Conservation (phyloP, 129 eudicot genomes). For the Scalesia atractyloides region DNA sequence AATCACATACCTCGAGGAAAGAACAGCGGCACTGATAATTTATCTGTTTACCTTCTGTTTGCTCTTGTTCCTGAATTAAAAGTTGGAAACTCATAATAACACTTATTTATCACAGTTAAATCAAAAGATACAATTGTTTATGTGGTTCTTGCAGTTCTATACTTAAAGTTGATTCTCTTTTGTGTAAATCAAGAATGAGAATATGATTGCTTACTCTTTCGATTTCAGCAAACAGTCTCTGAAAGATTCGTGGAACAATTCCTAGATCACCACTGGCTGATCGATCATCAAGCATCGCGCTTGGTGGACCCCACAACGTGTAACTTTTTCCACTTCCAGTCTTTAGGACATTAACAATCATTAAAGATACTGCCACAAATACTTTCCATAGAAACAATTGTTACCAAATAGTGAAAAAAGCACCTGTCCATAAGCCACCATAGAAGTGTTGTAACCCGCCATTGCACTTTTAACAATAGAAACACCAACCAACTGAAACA, state of each 20-base stretch:
- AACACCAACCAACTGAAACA: slow-evolving; percentile 69
- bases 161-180: slow-evolving; percentile 5
- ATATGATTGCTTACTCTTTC: slow-evolving; percentile 52
- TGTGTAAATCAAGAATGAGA: slow-evolving; percentile 5
- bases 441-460: slow-evolving; percentile 88
- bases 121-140: background rate
- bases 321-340: slow-evolving; percentile 96
- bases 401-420: background rate
- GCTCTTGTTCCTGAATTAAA: slow-evolving; percentile 58
- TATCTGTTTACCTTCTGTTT: slow-evolving; percentile 60
- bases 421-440: slow-evolving; percentile 95
- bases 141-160: background rate
- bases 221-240: slow-evolving; percentile 79
- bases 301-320: slow-evolving; percentile 98
- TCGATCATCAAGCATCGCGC: slow-evolving; percentile 83
- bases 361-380: slow-evolving; percentile 4
- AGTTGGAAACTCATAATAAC: background rate
- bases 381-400: background rate
- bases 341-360: slow-evolving; percentile 41
- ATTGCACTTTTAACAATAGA: slow-evolving; percentile 83
- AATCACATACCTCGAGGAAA: slow-evolving; percentile 78
- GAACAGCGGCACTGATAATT: slow-evolving; percentile 94
- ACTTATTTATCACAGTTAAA: background rate
- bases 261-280: slow-evolving; percentile 61
- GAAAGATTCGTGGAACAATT: slow-evolving; percentile 85